Conservation (phyloP, 495 filamentous ascomycete species). For the Xylaria cubensis region DNA sequence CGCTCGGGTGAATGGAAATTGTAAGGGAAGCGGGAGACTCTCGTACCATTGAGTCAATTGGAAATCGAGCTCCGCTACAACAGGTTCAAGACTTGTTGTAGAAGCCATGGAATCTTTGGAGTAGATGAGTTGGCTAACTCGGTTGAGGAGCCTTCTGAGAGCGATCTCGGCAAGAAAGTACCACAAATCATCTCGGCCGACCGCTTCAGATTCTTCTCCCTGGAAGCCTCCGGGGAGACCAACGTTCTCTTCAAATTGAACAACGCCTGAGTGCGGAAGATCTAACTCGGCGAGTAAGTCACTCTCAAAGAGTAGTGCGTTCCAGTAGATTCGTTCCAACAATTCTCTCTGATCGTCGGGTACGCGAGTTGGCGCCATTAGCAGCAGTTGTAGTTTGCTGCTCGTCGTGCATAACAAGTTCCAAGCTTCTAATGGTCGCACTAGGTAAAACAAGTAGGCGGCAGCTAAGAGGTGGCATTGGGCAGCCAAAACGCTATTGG, state of each 20-base stretch:
- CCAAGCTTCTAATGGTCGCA: constrained; percentile 83
- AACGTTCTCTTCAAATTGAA: constrained; percentile 80
- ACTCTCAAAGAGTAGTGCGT: constrained; percentile 79
- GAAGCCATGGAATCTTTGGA: constrained; percentile 73
- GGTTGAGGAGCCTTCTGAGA: constrained; percentile 74
- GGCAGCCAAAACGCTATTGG: constrained; percentile 74
- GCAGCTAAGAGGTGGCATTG: constrained; percentile 81
- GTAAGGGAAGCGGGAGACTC: constrained; percentile 71
- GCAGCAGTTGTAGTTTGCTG: constrained; percentile 78
- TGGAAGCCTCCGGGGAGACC: constrained; percentile 79
- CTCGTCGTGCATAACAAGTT: constrained; percentile 78
- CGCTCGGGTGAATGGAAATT: constrained; percentile 72
- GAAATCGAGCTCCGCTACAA: constrained; percentile 80
- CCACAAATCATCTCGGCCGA: constrained; percentile 79
- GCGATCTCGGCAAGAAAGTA: constrained; percentile 86
- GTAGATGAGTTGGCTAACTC: constrained; percentile 82
- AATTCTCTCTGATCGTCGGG: constrained; percentile 73
- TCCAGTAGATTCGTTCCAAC: constrained; percentile 82
- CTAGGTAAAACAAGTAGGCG: constrained; percentile 82
- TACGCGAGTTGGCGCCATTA: constrained; percentile 72
- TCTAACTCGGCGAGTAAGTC: constrained; percentile 82
- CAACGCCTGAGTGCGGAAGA: constrained; percentile 80
- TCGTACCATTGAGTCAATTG: constrained; percentile 87
- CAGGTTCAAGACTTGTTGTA: constrained; percentile 72
- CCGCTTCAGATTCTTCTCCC: constrained; percentile 66